A percentile compares a stretch with the other conserved stretches of the same genome.
phyloP scores from a whole-genome alignment of 1,284 basidiomycete species.

The Ceratobasidium sp. region DNA sequence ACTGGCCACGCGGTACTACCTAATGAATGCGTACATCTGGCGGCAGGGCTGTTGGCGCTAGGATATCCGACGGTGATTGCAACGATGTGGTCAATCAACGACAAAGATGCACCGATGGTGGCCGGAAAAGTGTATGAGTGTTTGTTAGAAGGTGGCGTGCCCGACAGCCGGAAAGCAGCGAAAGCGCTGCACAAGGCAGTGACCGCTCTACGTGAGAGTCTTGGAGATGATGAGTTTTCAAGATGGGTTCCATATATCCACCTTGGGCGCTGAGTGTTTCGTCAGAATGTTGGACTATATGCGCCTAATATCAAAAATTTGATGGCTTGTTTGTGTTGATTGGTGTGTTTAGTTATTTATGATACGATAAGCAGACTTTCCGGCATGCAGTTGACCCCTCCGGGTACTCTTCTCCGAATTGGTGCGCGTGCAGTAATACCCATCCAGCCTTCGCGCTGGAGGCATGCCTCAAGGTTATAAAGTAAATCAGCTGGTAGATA shows the following conservation, averaged over 20 bases:
- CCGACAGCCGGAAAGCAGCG: neutral
- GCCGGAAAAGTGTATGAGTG: neutral
- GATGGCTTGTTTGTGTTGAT: too few relatives aligned
- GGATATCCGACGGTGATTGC: neutral
- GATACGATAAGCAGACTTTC: too few relatives aligned
- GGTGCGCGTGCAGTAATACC: too few relatives aligned
- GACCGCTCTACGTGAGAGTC: neutral
- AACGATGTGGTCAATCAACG: neutral
- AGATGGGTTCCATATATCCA: neutral
- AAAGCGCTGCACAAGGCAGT: neutral
- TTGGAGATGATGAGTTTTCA: neutral
- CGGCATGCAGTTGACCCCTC: too few relatives aligned
- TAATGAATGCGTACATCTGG: slow-evolving; percentile 16
- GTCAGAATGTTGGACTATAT: too few relatives aligned
- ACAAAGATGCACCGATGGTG: neutral
- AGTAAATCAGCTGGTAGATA: too few relatives aligned
- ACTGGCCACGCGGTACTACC: neutral
- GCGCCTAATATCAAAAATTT: too few relatives aligned
- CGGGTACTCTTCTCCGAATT: too few relatives aligned
- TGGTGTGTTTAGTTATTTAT: too few relatives aligned
- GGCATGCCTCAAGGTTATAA: too few relatives aligned
- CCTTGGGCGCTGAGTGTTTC: neutral
- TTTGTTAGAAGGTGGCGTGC: neutral
- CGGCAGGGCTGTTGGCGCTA: neutral
- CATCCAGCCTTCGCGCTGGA: too few relatives aligned